These are phyloP conservation scores for Cokeromyces recurvatus DNA, from an alignment of 371 early-diverging fungal species.

Conservation along the genomic window DNA sequence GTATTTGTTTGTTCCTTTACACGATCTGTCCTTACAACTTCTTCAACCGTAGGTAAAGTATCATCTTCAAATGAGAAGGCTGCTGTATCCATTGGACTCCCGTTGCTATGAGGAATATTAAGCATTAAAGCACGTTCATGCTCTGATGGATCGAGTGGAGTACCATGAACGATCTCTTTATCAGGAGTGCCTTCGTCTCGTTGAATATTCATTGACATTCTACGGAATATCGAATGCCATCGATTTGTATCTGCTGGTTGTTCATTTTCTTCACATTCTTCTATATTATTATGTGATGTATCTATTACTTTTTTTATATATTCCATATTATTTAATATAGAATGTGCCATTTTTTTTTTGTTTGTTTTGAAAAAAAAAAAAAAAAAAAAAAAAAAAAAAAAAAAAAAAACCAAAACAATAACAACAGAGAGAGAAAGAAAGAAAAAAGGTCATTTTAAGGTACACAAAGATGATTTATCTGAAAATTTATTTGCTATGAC, in stretches of 20 bases:
- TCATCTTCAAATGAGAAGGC: constrained; percentile 14
- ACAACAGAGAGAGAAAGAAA: neutral
- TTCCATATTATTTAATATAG: constrained; percentile 11
- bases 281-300: neutral
- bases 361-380: neutral
- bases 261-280: constrained; percentile 2
- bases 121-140: constrained; percentile 17
- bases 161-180: constrained; percentile 6
- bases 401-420: no score
- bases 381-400: neutral
- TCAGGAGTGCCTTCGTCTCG: constrained; percentile 18
- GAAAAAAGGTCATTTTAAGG: neutral
- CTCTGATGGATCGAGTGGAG: constrained; percentile 7
- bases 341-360: constrained; percentile 7
- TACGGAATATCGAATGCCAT: constrained; percentile 31
- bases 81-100: neutral
- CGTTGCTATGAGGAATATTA: constrained; percentile 11
- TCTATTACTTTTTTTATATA: constrained; percentile 2
- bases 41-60: constrained; percentile 38
- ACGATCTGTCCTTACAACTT: constrained; percentile 10
- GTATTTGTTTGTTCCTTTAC: constrained; percentile 10
- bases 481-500: no score
- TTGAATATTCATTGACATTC: constrained; percentile 31
- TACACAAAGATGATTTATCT: neutral
- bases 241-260: neutral